Base-by-base conservation (phyloP, 495 filamentous ascomycete species). In the Penicillium simplicissimum region DNA sequence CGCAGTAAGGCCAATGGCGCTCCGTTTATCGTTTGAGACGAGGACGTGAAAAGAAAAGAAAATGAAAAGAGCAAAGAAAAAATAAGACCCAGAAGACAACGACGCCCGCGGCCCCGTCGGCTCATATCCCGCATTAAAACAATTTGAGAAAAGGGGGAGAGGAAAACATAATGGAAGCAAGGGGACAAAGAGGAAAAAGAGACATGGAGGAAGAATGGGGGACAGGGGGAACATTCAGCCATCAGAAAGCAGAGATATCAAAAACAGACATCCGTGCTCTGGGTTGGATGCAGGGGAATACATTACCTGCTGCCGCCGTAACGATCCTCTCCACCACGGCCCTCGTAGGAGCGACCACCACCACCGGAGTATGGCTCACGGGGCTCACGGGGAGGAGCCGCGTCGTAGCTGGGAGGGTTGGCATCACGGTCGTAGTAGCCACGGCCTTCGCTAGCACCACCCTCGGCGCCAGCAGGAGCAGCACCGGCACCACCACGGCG, bases 321-420 rank as follows among this genome's bases (percentile, higher is more conserved):
- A 40, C 79, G 71, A 55, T 82, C 79, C 62, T 81, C 78, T 28
- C 60, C 74, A 71, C 77, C 74, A 65, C 77, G 79, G 52, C 71
- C 67, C 54, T 85, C 83, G 67, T 85, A 83, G 67, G 83, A 82
- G 63, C 80, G 74, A 67, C 75, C 63, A 35, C 65, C 68, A 35
- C 65, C 68, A 59, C 63, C 56, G 34, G 81, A 77, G 66, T 87
- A 88, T 55, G 82, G 74, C 57, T 87, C 88, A 60, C 88, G 85
- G 62, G 76, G 74, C 37, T 88, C 87, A 63, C 80, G 79, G 62
- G 87, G 85, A 71, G 86, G 78, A 63, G 82, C 86, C 55, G 84
- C 65, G 23, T 88, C 87, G 64, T 77, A 79, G 65, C 71, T 73
- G 23, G 61, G 55, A 60, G 65, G 55, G 52, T 64, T 67, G 58